These are phyloP conservation scores for Solanum hybrid DNA, from an alignment of 305 asterid genomes.

Conservation along the genomic window DNA sequence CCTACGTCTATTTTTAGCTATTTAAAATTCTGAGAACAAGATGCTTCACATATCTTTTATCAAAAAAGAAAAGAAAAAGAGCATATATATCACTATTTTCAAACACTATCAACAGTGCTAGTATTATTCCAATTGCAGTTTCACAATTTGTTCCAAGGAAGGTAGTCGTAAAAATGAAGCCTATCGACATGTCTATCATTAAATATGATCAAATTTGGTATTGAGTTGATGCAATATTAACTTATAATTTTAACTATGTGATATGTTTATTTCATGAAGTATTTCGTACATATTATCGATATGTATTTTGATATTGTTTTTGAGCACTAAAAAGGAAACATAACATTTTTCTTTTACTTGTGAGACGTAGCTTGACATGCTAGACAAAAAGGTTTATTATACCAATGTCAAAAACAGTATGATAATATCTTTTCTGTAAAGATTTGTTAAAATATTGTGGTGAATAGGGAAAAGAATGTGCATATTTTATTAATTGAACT, in stretches of 20 bases:
- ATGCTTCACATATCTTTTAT: constrained; percentile 2
- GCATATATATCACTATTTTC: neutral
- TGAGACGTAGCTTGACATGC: neutral
- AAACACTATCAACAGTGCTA: neutral
- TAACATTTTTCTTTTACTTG: neutral
- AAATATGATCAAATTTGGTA: neutral
- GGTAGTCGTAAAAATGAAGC: neutral
- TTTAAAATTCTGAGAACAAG: neutral
- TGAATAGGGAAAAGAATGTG: neutral
- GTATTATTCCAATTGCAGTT: neutral
- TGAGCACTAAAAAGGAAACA: neutral
- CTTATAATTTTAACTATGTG: neutral
- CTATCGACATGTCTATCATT: neutral
- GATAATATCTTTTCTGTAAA: neutral
- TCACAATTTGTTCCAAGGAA: neutral
- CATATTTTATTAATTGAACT: no score
- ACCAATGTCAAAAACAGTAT: neutral
- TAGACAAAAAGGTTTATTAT: neutral
- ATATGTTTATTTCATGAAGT: neutral
- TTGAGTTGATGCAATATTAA: neutral
- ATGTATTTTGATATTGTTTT: no score
- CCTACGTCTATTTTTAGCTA: neutral
- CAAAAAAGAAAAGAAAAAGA: neutral
- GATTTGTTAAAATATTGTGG: neutral
- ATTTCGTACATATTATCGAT: neutral